Conservation (phyloP, 2,329 filamentous ascomycete species). For the Aspergillus awamori region DNA sequence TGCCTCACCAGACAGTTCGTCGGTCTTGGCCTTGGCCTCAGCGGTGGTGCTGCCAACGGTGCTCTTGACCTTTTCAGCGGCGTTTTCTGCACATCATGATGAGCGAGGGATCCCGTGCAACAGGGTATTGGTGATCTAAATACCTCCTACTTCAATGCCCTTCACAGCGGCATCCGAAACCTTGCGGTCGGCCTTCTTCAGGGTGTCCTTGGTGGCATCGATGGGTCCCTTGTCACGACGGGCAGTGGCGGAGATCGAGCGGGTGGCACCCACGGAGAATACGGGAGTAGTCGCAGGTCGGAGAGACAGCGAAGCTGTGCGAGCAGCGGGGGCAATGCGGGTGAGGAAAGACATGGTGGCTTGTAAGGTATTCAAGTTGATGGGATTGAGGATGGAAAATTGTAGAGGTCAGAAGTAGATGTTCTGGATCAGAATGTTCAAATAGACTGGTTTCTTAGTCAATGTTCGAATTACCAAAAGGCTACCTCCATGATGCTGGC, state of each 20-base stretch:
- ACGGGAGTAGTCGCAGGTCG: constrained; percentile 14
- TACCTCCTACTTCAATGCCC: constrained; percentile 66
- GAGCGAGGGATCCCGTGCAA: not conserved
- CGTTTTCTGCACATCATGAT: constrained; percentile 49
- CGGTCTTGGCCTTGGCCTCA: constrained; percentile 44
- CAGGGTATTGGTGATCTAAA: constrained; percentile 29
- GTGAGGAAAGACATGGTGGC: constrained; percentile 41
- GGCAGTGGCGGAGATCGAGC: constrained; percentile 57
- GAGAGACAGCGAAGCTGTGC: constrained; percentile 20
- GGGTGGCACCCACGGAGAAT: constrained; percentile 22
- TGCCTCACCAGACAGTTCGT: constrained; percentile 13
- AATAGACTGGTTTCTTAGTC: not conserved
- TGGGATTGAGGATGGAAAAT: not conserved
- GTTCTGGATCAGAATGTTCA: not conserved
- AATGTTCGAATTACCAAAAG: too few species aligned
- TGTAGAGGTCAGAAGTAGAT: not conserved
- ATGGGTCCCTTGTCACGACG: constrained; percentile 54
- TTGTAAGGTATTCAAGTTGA: not conserved
- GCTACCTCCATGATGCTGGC: not conserved
- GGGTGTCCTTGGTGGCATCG: constrained; percentile 60
- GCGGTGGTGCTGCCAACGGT: constrained; percentile 46
- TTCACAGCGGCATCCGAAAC: constrained; percentile 60
- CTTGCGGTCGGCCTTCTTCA: constrained; percentile 60
- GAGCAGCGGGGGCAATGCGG: constrained; percentile 35
- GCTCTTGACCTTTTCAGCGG: constrained; percentile 49